Base-by-base conservation (phyloP, 116 monocot species). In the Zostera marina region DNA sequence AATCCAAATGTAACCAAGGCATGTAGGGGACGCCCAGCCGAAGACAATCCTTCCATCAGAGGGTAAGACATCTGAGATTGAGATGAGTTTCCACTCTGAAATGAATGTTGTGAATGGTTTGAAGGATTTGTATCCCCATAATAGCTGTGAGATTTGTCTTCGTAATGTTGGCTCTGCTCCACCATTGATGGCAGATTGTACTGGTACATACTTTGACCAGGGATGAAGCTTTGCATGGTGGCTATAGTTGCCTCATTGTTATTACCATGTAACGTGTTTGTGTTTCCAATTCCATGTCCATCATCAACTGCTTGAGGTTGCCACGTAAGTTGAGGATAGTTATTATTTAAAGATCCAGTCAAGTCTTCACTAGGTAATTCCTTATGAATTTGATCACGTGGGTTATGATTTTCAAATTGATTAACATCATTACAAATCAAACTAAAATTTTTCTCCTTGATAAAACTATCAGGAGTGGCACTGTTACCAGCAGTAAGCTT, bases 1-100 rank as follows among this genome's bases (percentile, higher is more conserved):
- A 94, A 94, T 47, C 88, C 94, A 72, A 94, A 94, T 59, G 73
- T 70, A 65, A 85, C 80, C 64, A 94, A 71, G 40, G 88, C 77
- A 76, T 94, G 94, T 54, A 82, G 72, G 49, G 94, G 94, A 14
- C 88, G 94, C 10, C 85, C 85, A 52, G 73, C 82, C 10, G 89
- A 88, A 39, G 88, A 82, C 56, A 81, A 75, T 11, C 79, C 81
- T 63, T 69, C 77, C 59, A 64, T 70, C 20, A 47, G 13, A n/a
- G 45, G 64, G 65, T 43, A 32, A 53, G 72, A 66, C 59, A 56
- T 72, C 47, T 24, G 68, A 67, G 49, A 80, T 32, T 56, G 38
- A 38, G 70, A 63, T 60, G 54, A 59, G 66, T 44, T 66, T 63
- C 55, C 58, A 56, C 54, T 66, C 40, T 74, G 70, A 63, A 74